Conservation (phyloP, 352 stramenopile species). For the Phytophthora cryptogea region DNA sequence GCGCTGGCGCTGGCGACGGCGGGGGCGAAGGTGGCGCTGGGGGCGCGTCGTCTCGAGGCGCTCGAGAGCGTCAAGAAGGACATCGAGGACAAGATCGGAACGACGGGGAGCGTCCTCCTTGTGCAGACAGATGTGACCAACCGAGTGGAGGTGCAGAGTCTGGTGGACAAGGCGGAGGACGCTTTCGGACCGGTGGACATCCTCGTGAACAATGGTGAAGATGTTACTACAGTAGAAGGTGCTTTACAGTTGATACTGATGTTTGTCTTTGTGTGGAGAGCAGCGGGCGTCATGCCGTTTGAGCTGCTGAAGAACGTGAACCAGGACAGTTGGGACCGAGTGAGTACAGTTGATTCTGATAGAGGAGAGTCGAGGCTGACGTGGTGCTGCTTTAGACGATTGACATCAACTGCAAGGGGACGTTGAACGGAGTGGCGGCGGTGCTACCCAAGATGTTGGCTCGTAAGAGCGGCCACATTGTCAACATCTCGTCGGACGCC, state of each 20-base stretch:
- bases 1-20: conserved; percentile 64
- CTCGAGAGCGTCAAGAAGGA: conserved; percentile 48
- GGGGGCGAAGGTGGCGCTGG: conserved; percentile 85
- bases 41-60: conserved; percentile 68
- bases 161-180: conserved; percentile 63
- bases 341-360: conserved; percentile 3
- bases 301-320: conserved; percentile 90
- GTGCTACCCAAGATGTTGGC: conserved; percentile 77
- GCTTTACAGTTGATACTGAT: not conserved
- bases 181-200: conserved; percentile 83
- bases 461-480: conserved; percentile 78
- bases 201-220: conserved; percentile 86
- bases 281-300: conserved; percentile 93
- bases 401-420: conserved; percentile 94
- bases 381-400: conserved; percentile 54
- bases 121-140: conserved; percentile 73
- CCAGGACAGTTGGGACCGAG: conserved; percentile 91
- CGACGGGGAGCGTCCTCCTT: conserved; percentile 42
- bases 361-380: not conserved
- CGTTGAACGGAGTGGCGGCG: conserved; percentile 86
- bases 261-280: not conserved
- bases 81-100: conserved; percentile 37
- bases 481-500: conserved; percentile 89
- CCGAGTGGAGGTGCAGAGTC: conserved; percentile 60
- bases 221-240: not conserved